These are phyloP conservation scores for Nicotiana noctiflora DNA, from an alignment of 257 asterid genomes.

Conservation along the genomic window DNA sequence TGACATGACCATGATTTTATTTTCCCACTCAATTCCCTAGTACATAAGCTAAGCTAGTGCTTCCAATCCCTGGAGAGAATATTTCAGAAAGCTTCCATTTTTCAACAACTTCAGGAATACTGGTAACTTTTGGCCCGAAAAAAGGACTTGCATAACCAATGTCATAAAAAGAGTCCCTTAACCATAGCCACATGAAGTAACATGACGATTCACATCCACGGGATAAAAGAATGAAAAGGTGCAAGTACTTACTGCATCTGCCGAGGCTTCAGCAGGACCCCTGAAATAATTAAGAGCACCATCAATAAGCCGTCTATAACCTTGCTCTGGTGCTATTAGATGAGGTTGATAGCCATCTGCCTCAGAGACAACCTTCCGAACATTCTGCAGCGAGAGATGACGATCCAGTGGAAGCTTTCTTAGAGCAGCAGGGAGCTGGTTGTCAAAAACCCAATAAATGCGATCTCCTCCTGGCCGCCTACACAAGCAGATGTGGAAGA, in stretches of 20 bases:
- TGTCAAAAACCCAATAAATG: conserved; percentile 35
- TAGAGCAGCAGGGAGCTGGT: conserved; percentile 42
- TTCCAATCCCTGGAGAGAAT: neutral
- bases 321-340: conserved; percentile 43
- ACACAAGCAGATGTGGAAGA: neutral
- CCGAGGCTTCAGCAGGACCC: conserved; percentile 49
- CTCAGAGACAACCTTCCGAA: conserved; percentile 32
- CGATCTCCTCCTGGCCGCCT: conserved; percentile 46
- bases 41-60: neutral
- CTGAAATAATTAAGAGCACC: conserved; percentile 35
- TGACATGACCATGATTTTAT: neutral
- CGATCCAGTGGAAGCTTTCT: conserved; percentile 38
- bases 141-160: neutral
- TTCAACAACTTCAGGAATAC: neutral
- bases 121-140: neutral
- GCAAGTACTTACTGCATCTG: conserved; percentile 30
- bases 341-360: conserved; percentile 54
- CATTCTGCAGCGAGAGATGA: conserved; percentile 33
- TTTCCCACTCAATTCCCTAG: neutral
- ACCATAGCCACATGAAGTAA: neutral
- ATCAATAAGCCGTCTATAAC: conserved; percentile 38
- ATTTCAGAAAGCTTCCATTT: neutral
- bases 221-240: conserved; percentile 1
- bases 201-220: neutral
- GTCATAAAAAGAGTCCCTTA: neutral